Percentiles rank a stretch among this genome's conserved stretches.
Evolutionary conservation across 2,329 filamentous ascomycete genomes (phyloP).

Genomic region (Arthrobotrys megalospora): DNA sequence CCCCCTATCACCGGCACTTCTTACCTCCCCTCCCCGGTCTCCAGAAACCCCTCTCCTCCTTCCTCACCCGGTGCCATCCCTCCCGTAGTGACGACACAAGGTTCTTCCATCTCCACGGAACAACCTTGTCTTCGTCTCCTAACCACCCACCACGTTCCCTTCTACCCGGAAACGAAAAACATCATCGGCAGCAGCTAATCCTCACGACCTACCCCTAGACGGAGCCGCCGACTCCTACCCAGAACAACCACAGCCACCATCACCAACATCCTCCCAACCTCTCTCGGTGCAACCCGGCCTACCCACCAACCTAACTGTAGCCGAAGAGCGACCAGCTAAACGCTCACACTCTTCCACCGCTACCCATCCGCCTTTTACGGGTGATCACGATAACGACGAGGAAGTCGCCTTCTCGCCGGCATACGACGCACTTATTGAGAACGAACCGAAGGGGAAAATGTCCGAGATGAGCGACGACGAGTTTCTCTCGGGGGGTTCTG

Average conservation of each 20-base stretch:
- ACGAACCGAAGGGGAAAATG: slow-evolving; percentile 58
- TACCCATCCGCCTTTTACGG: neutral
- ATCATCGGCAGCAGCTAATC: slow-evolving; percentile 48
- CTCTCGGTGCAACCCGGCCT: slow-evolving; percentile 14
- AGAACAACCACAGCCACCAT: slow-evolving; percentile 2
- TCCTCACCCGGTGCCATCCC: neutral
- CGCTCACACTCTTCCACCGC: slow-evolving; percentile 51
- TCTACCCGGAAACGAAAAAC: slow-evolving; percentile 54
- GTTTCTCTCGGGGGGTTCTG: slow-evolving; percentile 63
- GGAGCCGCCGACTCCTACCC: slow-evolving; percentile 37
- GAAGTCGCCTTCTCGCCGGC: slow-evolving; percentile 54
- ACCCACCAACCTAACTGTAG: slow-evolving; percentile 13
- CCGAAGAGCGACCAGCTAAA: slow-evolving; percentile 58
- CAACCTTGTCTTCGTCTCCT: slow-evolving; percentile 47
- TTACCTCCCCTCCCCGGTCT: neutral
- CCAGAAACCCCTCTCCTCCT: slow-evolving; percentile 8
- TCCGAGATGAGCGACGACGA: slow-evolving; percentile 65
- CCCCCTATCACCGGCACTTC: neutral
- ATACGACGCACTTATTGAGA: slow-evolving; percentile 54
- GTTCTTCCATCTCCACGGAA: slow-evolving; percentile 54
- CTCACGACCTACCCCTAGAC: slow-evolving; percentile 27
- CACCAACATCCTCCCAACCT: slow-evolving; percentile 9
- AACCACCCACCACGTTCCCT: slow-evolving; percentile 55
- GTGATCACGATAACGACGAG: slow-evolving; percentile 32
- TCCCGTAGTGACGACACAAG: slow-evolving; percentile 49